These are phyloP conservation scores for Gautieria morchelliformis DNA, from an alignment of 768 basidiomycete species.

Conservation along the genomic window DNA sequence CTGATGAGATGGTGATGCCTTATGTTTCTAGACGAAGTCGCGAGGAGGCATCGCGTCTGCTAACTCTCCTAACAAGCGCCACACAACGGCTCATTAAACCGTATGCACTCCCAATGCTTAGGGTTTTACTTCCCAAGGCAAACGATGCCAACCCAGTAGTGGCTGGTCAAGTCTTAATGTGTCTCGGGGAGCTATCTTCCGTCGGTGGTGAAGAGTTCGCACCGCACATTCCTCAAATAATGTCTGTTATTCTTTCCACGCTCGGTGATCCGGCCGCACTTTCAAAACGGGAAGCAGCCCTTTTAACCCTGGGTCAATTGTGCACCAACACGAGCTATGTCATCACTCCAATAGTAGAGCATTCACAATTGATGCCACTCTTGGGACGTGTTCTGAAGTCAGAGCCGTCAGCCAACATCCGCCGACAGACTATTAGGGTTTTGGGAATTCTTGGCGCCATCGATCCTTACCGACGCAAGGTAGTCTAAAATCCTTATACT, in stretches of 20 bases:
- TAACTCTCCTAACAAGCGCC: slow-evolving; percentile 83
- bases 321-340: slow-evolving; percentile 96
- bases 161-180: slow-evolving; percentile 86
- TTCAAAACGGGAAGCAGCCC: slow-evolving; percentile 81
- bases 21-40: slow-evolving; percentile 53
- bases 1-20: too few relatives aligned
- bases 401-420: slow-evolving; percentile 59
- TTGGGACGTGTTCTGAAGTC: slow-evolving; percentile 78
- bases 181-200: slow-evolving; percentile 86
- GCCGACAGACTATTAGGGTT: slow-evolving; percentile 88
- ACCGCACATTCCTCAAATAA: slow-evolving; percentile 74
- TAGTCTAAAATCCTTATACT: slow-evolving; percentile 21
- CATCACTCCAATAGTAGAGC: slow-evolving; percentile 79
- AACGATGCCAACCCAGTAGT: slow-evolving; percentile 79
- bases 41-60: slow-evolving; percentile 86
- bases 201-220: slow-evolving; percentile 90
- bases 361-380: slow-evolving; percentile 83
- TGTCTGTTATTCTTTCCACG: slow-evolving; percentile 82
- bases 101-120: slow-evolving; percentile 91
- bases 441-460: slow-evolving; percentile 93
- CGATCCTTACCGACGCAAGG: slow-evolving; percentile 93
- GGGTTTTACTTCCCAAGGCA: slow-evolving; percentile 83
- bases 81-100: slow-evolving; percentile 92
- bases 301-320: slow-evolving; percentile 90
- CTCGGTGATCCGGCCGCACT: slow-evolving; percentile 81